Percentiles rank a stretch among this genome's conserved stretches.
phyloP scores from a whole-genome alignment of 495 filamentous ascomycete genomes.

The Chlorociboria aeruginascens region DNA sequence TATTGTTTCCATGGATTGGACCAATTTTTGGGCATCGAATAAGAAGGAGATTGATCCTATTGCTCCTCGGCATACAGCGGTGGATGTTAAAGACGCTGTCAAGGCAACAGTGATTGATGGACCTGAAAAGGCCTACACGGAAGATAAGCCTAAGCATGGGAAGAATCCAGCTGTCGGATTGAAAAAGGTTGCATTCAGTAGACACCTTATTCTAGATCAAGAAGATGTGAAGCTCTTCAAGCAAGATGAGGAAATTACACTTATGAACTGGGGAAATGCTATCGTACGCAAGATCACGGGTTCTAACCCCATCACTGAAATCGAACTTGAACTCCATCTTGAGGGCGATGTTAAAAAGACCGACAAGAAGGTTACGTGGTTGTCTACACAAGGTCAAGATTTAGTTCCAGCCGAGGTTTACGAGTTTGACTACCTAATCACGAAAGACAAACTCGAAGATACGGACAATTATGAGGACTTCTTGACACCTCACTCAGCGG shows the following conservation, averaged over 20 bases:
- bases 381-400: constrained; percentile 51
- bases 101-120: constrained; percentile 46
- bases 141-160: constrained; percentile 59
- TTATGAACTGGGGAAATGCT: constrained; percentile 83
- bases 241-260: constrained; percentile 68
- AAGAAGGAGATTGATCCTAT: constrained; percentile 79
- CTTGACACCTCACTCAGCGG: constrained; percentile 55
- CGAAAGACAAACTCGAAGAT: constrained; percentile 65
- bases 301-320: constrained; percentile 37
- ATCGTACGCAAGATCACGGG: constrained; percentile 57
- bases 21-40: constrained; percentile 71
- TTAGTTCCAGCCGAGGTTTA: constrained; percentile 58
- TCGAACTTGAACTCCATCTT: constrained; percentile 65
- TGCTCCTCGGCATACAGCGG: constrained; percentile 61
- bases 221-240: constrained; percentile 61
- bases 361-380: constrained; percentile 76
- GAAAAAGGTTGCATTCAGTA: constrained; percentile 63
- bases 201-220: constrained; percentile 58
- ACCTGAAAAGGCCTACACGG: constrained; percentile 43
- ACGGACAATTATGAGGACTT: constrained; percentile 63
- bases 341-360: constrained; percentile 78
- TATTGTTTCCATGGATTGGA: constrained; percentile 72
- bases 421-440: constrained; percentile 72
- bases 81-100: constrained; percentile 46
- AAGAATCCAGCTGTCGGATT: constrained; percentile 65